A percentile compares a stretch with the other conserved stretches of the same genome.
phyloP scores from a whole-genome alignment of 2,329 filamentous ascomycete genomes.

The Phyllosticta citrichinensis region DNA sequence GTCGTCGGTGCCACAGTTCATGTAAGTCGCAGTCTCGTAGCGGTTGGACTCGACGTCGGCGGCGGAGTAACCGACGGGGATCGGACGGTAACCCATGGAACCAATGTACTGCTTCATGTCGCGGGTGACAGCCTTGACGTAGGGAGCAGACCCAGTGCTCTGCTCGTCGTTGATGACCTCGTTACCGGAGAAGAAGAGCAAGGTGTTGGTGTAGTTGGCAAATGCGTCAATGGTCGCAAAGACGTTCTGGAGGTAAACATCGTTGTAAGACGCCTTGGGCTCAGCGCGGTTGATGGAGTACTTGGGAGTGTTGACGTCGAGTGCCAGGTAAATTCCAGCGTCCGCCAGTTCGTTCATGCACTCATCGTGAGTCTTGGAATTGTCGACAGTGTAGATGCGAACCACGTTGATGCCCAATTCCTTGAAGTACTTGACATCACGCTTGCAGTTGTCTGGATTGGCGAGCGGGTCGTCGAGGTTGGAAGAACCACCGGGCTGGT shows the following conservation, averaged over 20 bases:
- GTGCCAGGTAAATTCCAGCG: conserved; percentile 83
- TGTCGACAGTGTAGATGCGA: conserved; percentile 88
- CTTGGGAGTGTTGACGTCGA: conserved; percentile 83
- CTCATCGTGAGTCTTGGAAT: conserved; percentile 66
- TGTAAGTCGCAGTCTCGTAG: conserved; percentile 76
- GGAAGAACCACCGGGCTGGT: conserved; percentile 55
- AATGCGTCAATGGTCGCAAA: conserved; percentile 77
- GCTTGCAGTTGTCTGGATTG: conserved; percentile 58
- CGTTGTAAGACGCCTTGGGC: conserved; percentile 74
- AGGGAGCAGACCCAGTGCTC: conserved; percentile 57
- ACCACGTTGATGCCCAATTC: conserved; percentile 82
- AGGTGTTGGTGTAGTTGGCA: conserved; percentile 70
- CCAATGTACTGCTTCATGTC: conserved; percentile 75
- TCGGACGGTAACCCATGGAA: conserved; percentile 55
- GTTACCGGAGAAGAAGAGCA: conserved; percentile 75
- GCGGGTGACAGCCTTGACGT: conserved; percentile 61
- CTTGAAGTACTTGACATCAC: conserved; percentile 74
- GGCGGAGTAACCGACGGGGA: conserved; percentile 73
- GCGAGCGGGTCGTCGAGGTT: conserved; percentile 64
- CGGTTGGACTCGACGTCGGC: conserved; percentile 82
- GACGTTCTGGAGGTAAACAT: conserved; percentile 71
- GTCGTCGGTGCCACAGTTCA: conserved; percentile 84
- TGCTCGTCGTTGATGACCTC: conserved; percentile 62
- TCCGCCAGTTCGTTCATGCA: conserved; percentile 76
- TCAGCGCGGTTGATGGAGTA: conserved; percentile 77